Evolutionary conservation across 345 rosid genomes (phyloP).

Genomic region (Camelina hispida): DNA sequence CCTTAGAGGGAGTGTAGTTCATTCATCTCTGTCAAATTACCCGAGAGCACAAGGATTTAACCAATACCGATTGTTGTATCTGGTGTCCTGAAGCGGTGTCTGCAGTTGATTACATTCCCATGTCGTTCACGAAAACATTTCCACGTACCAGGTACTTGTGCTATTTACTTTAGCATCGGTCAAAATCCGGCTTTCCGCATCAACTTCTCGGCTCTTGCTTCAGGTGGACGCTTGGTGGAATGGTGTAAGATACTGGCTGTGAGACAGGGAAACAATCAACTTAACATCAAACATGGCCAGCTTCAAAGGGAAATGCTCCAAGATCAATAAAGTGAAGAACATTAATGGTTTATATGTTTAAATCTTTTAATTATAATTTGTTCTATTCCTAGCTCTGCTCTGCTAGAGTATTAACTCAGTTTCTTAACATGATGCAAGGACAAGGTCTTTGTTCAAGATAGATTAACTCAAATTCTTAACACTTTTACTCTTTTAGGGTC

Average conservation of each 20-base stretch:
- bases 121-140: constrained; percentile 20
- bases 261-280: constrained; percentile 16
- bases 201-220: constrained; percentile 94
- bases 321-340: constrained; percentile 13
- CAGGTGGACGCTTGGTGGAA: constrained; percentile 57
- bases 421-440: constrained; percentile 8
- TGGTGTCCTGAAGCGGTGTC: constrained; percentile 23
- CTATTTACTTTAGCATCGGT: constrained; percentile 24
- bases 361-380: neutral
- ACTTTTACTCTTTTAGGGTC: constrained; percentile 1
- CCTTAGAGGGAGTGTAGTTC: constrained; percentile 17
- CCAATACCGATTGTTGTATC: constrained; percentile 20
- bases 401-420: constrained; percentile 19
- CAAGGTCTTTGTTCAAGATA: neutral
- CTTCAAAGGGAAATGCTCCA: constrained; percentile 6
- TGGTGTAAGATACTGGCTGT: constrained; percentile 64
- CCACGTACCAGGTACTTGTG: constrained; percentile 19
- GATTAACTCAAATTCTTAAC: neutral
- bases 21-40: constrained; percentile 25
- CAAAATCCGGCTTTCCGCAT: constrained; percentile 41
- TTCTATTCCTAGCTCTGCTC: constrained; percentile 1
- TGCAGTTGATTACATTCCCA: constrained; percentile 24
- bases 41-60: constrained; percentile 21
- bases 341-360: constrained; percentile 8
- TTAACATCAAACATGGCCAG: constrained; percentile 28